Conservation (phyloP, 805 yeast species). For the Ogataea populi-albae region DNA sequence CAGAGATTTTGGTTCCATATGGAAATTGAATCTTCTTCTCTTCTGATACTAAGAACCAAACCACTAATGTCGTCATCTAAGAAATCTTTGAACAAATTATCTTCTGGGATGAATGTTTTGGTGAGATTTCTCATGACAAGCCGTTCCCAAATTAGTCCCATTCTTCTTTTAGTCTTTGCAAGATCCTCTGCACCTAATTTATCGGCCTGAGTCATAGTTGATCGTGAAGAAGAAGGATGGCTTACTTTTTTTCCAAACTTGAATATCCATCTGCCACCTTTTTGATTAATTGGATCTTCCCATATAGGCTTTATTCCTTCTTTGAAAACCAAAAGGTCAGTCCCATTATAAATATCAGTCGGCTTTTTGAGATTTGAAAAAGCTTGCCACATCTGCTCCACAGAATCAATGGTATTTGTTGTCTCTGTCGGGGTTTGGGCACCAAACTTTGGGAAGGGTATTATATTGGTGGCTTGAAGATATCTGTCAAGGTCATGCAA, state of each 20-base stretch:
- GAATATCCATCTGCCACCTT: conserved; percentile 64
- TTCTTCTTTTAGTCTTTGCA: conserved; percentile 20
- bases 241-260: conserved; percentile 36
- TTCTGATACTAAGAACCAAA: conserved; percentile 54
- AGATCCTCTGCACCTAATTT: conserved; percentile 5
- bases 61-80: conserved; percentile 55
- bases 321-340: conserved; percentile 57
- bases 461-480: conserved; percentile 43
- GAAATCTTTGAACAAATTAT: conserved; percentile 37
- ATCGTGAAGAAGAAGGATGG: conserved; percentile 14
- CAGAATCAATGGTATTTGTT: conserved; percentile 36
- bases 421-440: conserved; percentile 13
- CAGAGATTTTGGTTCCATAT: conserved; percentile 59
- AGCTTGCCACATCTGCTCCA: conserved; percentile 54
- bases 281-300: conserved; percentile 61
- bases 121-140: conserved; percentile 49
- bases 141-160: conserved; percentile 52
- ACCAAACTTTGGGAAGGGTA: conserved; percentile 36
- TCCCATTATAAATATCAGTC: conserved; percentile 40
- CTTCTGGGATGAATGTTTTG: conserved; percentile 46
- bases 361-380: conserved; percentile 39
- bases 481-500: conserved; percentile 40
- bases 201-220: not conserved
- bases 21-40: conserved; percentile 56
- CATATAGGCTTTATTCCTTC: conserved; percentile 61